Evolutionary conservation across 2,329 filamentous ascomycete species (phyloP).

Genomic region (Paecilomyces variotii): DNA sequence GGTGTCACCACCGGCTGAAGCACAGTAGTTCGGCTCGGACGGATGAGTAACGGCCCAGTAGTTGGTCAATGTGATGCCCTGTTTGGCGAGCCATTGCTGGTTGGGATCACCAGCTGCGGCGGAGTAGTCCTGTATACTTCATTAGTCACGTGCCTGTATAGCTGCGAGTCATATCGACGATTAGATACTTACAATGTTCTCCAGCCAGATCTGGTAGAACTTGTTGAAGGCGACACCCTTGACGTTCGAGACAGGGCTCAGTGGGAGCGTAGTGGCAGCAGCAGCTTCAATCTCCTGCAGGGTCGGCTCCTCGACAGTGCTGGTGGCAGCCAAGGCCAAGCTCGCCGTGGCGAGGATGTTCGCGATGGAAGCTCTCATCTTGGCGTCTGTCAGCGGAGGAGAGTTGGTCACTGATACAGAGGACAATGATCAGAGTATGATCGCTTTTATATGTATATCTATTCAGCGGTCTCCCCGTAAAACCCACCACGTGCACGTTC

Average conservation of each 20-base stretch:
- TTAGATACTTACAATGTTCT: constrained; percentile 54
- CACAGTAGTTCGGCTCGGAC: constrained; percentile 68
- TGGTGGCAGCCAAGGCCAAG: constrained; percentile 16
- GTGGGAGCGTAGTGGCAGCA: constrained; percentile 52
- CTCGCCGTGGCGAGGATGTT: constrained; percentile 17
- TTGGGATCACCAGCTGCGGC: constrained; percentile 53
- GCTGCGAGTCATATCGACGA: too few relatives aligned
- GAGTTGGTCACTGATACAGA: constrained; percentile 8
- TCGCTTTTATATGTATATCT: constrained; percentile 1
- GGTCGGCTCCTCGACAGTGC: constrained; percentile 13
- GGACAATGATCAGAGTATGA: background rate
- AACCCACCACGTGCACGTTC: background rate
- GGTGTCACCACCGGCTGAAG: constrained; percentile 60
- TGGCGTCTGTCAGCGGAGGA: constrained; percentile 35
- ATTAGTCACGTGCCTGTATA: background rate
- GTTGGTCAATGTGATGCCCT: constrained; percentile 55
- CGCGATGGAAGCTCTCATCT: constrained; percentile 40
- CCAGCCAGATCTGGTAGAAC: constrained; percentile 65
- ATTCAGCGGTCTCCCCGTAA: background rate
- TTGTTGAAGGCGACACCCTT: constrained; percentile 66
- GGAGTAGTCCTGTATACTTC: constrained; percentile 45
- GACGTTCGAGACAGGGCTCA: constrained; percentile 56
- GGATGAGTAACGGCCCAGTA: constrained; percentile 62
- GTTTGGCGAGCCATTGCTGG: constrained; percentile 20
- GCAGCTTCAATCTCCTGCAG: constrained; percentile 21